phyloP scores from a whole-genome alignment of 2,329 filamentous ascomycete species.

The Hypoxylon sp. region DNA sequence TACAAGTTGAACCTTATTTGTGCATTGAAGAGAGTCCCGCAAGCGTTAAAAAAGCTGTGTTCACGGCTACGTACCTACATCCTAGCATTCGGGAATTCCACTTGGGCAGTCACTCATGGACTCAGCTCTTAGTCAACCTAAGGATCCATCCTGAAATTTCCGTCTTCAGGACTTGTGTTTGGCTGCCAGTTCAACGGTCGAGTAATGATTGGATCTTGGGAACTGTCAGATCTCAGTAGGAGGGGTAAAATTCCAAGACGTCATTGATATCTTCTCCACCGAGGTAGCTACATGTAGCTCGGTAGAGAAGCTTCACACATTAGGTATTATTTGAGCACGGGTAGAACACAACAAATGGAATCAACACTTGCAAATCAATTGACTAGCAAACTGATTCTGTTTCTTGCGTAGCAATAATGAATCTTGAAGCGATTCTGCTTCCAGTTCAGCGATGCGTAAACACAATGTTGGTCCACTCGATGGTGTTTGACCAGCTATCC shows the following conservation, averaged over 20 bases:
- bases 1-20: neutral
- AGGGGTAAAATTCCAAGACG: constrained; percentile 28
- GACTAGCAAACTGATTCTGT: constrained; percentile 46
- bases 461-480: constrained; percentile 51
- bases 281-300: too few relatives aligned
- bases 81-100: too few relatives aligned
- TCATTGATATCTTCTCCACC: constrained; percentile 18
- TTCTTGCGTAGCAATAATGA: constrained; percentile 45
- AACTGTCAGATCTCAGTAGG: neutral
- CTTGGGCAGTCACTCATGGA: too few relatives aligned
- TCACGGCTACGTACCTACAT: too few relatives aligned
- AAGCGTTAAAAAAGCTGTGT: too few relatives aligned
- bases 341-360: constrained; percentile 21
- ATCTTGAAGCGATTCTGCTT: constrained; percentile 38
- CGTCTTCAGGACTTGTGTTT: neutral
- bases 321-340: constrained; percentile 9
- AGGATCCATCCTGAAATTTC: neutral
- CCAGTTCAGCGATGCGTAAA: constrained; percentile 48
- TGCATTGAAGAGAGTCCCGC: neutral
- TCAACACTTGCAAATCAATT: constrained; percentile 48
- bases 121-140: neutral
- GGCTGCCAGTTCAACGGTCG: neutral
- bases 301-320: constrained; percentile 12
- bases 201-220: neutral
- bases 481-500: constrained; percentile 53